Evolutionary conservation across 2,329 filamentous ascomycete species (phyloP).

Genomic region (Pseudocercospora macadamiae): DNA sequence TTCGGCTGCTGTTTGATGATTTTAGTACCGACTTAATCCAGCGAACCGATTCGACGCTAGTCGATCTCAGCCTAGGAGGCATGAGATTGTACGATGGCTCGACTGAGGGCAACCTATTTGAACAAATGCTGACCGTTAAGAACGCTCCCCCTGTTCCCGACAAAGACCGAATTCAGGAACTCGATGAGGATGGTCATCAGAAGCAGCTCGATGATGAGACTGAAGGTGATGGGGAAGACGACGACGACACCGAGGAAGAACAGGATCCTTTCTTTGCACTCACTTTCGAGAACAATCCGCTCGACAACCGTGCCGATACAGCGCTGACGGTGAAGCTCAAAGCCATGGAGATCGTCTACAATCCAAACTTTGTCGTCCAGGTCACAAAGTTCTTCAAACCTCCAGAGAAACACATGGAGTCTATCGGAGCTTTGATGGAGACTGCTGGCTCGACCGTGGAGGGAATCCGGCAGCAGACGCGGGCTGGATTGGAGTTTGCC

Average conservation of each 20-base stretch:
- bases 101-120: conserved; percentile 85
- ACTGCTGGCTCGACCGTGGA: conserved; percentile 94
- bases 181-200: conserved; percentile 53
- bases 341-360: conserved; percentile 96
- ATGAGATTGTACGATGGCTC: conserved; percentile 95
- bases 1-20: conserved; percentile 90
- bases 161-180: conserved; percentile 52
- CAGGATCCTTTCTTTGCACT: conserved; percentile 88
- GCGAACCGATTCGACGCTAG: conserved; percentile 85
- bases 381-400: conserved; percentile 95
- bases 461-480: conserved; percentile 89
- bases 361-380: conserved; percentile 88
- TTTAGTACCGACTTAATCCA: conserved; percentile 90
- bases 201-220: no score
- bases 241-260: conserved; percentile 50
- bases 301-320: conserved; percentile 89
- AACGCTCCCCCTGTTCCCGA: conserved; percentile 68
- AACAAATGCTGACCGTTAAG: conserved; percentile 95
- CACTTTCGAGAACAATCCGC: conserved; percentile 90
- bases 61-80: conserved; percentile 87
- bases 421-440: conserved; percentile 93
- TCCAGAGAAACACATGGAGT: conserved; percentile 97
- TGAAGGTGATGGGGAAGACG: conserved; percentile 48
- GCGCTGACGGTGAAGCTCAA: conserved; percentile 89
- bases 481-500: conserved; percentile 93